phyloP scores from a whole-genome alignment of 345 rosid genomes.

The Anacardium occidentale region DNA sequence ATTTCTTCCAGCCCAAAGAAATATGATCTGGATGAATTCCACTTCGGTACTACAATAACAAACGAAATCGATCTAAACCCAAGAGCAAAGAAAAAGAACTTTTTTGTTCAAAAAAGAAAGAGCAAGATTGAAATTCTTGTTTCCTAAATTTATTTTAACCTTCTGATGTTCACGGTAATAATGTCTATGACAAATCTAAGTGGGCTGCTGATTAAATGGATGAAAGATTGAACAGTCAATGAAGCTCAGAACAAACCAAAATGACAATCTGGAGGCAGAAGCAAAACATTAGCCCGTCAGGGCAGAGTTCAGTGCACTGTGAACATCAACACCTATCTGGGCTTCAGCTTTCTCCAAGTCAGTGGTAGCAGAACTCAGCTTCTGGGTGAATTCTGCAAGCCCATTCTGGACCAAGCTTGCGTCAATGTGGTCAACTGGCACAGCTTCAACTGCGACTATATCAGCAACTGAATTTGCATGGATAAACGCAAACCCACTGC shows the following conservation, averaged over 20 bases:
- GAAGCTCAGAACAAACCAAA: constrained; percentile 19
- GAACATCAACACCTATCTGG: constrained; percentile 77
- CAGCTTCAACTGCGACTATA: constrained; percentile 71
- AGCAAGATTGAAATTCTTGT: constrained; percentile 11
- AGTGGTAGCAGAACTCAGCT: constrained; percentile 68
- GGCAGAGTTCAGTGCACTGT: constrained; percentile 70
- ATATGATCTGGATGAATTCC: not conserved
- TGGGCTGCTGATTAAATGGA: constrained; percentile 17
- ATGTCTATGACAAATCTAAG: constrained; percentile 17
- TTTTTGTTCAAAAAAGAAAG: not conserved
- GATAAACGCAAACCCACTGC: constrained; percentile 86
- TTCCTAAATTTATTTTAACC: constrained; percentile 4
- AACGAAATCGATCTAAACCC: not conserved
- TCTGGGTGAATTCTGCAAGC: constrained; percentile 73
- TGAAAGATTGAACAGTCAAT: constrained; percentile 16
- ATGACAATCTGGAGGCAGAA: constrained; percentile 3
- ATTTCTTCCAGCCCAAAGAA: constrained; percentile 3
- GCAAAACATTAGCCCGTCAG: constrained; percentile 44
- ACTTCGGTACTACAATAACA: not conserved
- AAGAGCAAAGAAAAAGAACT: not conserved
- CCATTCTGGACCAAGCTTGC: constrained; percentile 77
- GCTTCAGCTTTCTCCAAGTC: constrained; percentile 87
- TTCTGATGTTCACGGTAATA: not conserved
- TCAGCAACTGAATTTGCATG: constrained; percentile 85
- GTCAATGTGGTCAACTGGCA: constrained; percentile 66